phyloP scores from a whole-genome alignment of 257 asterid species.

The Sherardia arvensis region DNA sequence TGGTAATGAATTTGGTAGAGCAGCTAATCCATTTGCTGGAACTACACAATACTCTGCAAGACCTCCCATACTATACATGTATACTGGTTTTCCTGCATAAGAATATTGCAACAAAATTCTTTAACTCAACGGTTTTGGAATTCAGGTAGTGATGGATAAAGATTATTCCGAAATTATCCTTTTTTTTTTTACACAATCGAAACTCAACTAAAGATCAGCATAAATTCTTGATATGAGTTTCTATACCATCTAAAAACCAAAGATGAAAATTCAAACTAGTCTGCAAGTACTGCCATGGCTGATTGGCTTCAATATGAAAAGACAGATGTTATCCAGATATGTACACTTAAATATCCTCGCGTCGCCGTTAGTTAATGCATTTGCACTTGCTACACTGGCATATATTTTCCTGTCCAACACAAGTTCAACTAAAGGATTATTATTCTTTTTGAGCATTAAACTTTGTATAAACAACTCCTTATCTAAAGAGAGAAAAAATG shows the following conservation, averaged over 20 bases:
- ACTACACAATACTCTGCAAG: slow-evolving; percentile 96
- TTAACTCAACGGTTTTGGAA: slow-evolving; percentile 6
- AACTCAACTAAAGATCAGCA: background rate
- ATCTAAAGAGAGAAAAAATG: background rate
- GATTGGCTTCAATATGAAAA: background rate
- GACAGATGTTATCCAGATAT: background rate
- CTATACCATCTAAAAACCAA: background rate
- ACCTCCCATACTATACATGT: slow-evolving; percentile 99
- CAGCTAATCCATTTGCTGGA: slow-evolving; percentile 78
- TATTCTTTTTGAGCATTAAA: no score
- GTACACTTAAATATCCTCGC: background rate
- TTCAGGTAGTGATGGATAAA: background rate
- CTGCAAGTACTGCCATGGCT: background rate
- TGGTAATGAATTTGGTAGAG: slow-evolving; percentile 75
- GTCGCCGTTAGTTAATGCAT: no score
- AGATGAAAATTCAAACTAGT: background rate
- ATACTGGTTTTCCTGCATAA: slow-evolving; percentile 82
- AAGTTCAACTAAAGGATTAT: background rate
- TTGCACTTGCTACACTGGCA: background rate
- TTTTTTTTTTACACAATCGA: background rate
- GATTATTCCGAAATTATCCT: background rate
- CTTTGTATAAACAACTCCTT: background rate
- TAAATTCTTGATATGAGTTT: background rate
- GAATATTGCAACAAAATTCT: slow-evolving; percentile 14
- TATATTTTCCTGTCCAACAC: background rate